A percentile compares a stretch with the other conserved stretches of the same genome.
These are phyloP conservation scores for Acrodontium crateriforme DNA, from an alignment of 2,329 filamentous ascomycete species.

Conservation along the genomic window DNA sequence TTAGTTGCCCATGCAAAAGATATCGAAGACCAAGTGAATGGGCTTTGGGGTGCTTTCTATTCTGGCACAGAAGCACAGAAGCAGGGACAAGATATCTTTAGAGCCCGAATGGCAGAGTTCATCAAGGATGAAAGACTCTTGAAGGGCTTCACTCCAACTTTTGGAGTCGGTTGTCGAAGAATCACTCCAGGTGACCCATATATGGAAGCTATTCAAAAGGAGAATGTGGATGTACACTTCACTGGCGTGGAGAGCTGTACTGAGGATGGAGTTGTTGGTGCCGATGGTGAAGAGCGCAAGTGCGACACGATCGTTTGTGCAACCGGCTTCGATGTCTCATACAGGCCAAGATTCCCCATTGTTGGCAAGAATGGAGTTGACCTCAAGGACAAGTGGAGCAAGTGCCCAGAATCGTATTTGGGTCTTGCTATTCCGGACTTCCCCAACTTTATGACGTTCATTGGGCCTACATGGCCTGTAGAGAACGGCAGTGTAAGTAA, in stretches of 20 bases:
- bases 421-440: conserved; percentile 29
- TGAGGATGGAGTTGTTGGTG: conserved; percentile 31
- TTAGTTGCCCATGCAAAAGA: conserved; percentile 32
- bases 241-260: conserved; percentile 33
- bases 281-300: conserved; percentile 27
- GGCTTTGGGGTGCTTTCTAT: conserved; percentile 35
- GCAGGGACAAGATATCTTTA: conserved; percentile 24
- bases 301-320: conserved; percentile 33
- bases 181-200: conserved; percentile 38
- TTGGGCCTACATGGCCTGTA: conserved; percentile 24
- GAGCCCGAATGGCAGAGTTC: conserved; percentile 33
- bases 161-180: conserved; percentile 32
- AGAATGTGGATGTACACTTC: conserved; percentile 39
- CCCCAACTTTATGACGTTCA: conserved; percentile 30
- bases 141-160: conserved; percentile 34
- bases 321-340: conserved; percentile 33
- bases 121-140: conserved; percentile 39
- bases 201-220: conserved; percentile 36
- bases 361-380: conserved; percentile 28
- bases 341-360: conserved; percentile 29
- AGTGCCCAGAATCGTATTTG: conserved; percentile 27
- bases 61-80: conserved; percentile 28
- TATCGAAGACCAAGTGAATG: conserved; percentile 33
- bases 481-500: conserved; percentile 1
- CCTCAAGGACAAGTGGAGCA: conserved; percentile 28